Base-by-base conservation (phyloP, 352 stramenopile genomes). In the Phytophthora parvispora region DNA sequence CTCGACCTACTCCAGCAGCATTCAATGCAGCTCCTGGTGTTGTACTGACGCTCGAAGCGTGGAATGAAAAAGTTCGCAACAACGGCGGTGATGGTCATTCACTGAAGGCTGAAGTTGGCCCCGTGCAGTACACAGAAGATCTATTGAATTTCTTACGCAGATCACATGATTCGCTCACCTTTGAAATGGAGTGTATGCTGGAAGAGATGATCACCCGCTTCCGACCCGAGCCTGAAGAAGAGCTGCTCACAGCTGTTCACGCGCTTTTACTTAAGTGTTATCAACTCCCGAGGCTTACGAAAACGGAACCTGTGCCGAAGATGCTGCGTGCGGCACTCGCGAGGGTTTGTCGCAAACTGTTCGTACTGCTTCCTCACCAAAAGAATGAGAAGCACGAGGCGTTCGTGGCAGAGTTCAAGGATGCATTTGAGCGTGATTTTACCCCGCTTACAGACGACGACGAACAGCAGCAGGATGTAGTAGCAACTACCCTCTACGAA, bases 171-270 rank as follows among this genome's bases (percentile, higher is more conserved):
- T 85, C 89, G 24, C 78, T 98, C 45, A 97, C 87, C 49, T 97
- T 97, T 70, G 94, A 98, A 72, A 97, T 99, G 83, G 98, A 99
- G 83, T 96, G 92, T 31, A 98, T 99, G 76, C 79, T 99, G 31
- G 98, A 99, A 81, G 97, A 99, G 70, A 91, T 99, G 69, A 99
- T 99, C 72, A 97, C 98, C 6, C 95, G 97, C 42, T 99, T 99
- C 69, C 92, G 97, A 1, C 97, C 96, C 16, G 98, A 98, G 55
- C 98, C 98, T 6, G 97, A 99, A 75, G 97, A 99, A 74, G 98
- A 99, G 74, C 85, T 99, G 59, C 82, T 99, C 16, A 97, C 92
- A 6, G 97, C 97, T 3, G 95, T 99, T 25, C 91, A 98, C 58
- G 96, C 96, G 52, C 81, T 99, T 45, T 74, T 99, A n/a, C 83